Evolutionary conservation across 768 basidiomycete genomes (phyloP).

Genomic region (Brasilioporus rufonigricans): DNA sequence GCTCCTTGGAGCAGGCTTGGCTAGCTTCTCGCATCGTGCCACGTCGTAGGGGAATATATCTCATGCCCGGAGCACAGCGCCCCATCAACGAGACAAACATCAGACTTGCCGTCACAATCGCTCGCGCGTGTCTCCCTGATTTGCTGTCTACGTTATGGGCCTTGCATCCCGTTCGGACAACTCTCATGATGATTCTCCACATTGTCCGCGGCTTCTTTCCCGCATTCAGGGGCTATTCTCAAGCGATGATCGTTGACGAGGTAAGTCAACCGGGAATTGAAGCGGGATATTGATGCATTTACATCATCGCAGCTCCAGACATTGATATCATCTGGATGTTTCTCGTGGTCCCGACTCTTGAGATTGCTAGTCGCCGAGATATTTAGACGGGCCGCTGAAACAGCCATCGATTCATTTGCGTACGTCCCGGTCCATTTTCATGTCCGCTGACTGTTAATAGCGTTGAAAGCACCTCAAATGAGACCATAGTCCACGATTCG

Average conservation of each 20-base stretch:
- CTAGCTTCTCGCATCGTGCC: conserved; percentile 53
- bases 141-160: conserved; percentile 49
- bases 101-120: conserved; percentile 53
- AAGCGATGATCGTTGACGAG: conserved; percentile 84
- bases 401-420: conserved; percentile 68
- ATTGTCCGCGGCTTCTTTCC: conserved; percentile 73
- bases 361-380: conserved; percentile 62
- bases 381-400: conserved; percentile 60
- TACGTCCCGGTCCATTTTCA: conserved; percentile 41
- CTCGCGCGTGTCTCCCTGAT: conserved; percentile 52
- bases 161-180: conserved; percentile 66
- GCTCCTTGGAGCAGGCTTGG: conserved; percentile 48
- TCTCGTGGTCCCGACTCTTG: conserved; percentile 65
- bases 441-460: conserved; percentile 6
- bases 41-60: conserved; percentile 41
- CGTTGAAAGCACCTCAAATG: conserved; percentile 58
- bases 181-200: conserved; percentile 70
- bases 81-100: conserved; percentile 57
- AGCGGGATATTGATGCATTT: conserved; percentile 1
- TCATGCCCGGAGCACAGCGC: conserved; percentile 69
- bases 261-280: conserved; percentile 38
- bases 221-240: conserved; percentile 82
- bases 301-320: conserved; percentile 54
- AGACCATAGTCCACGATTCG: conserved; percentile 68
- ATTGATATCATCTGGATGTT: conserved; percentile 65